Evolutionary conservation across 1,139 yeast genomes (phyloP).

Genomic region (Debaryomyces sp.): DNA sequence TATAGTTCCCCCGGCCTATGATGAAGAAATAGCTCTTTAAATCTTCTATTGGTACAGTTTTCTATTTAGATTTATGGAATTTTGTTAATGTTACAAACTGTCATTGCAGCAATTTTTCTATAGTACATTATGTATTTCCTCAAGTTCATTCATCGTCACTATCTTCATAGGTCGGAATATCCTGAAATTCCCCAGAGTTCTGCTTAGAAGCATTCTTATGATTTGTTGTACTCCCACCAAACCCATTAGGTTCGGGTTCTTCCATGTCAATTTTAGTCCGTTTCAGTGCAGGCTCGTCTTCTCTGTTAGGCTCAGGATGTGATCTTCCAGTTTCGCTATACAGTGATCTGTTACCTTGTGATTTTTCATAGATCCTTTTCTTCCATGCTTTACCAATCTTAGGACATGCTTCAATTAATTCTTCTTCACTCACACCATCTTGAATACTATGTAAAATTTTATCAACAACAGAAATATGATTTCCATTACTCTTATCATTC

Average conservation of each 20-base stretch:
- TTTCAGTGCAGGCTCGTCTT: constrained; percentile 14
- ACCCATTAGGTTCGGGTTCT: constrained; percentile 4
- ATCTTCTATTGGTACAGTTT: not conserved
- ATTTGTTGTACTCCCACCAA: constrained; percentile 11
- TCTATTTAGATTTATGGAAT: not conserved
- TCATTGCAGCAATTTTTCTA: constrained; percentile 1
- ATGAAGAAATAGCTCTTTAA: constrained; percentile 1
- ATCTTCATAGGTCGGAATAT: constrained; percentile 47
- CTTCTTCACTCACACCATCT: constrained; percentile 84
- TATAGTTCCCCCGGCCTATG: constrained; percentile 5
- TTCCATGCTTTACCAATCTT: constrained; percentile 39
- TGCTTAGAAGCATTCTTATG: constrained; percentile 13
- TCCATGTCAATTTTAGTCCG: constrained; percentile 10
- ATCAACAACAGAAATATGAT: constrained; percentile 77
- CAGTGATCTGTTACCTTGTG: constrained; percentile 13
- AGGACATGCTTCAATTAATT: constrained; percentile 54
- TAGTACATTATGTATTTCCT: constrained; percentile 1
- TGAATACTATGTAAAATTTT: constrained; percentile 82
- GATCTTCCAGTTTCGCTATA: constrained; percentile 4
- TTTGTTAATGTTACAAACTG: constrained; percentile 5
- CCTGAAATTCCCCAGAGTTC: constrained; percentile 34
- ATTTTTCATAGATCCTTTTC: constrained; percentile 34
- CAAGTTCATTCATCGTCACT: constrained; percentile 34
- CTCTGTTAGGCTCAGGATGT: constrained; percentile 5
- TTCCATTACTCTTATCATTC: constrained; percentile 89